Conservation (phyloP, 495 filamentous ascomycete genomes). For the Penicillium coffeae region DNA sequence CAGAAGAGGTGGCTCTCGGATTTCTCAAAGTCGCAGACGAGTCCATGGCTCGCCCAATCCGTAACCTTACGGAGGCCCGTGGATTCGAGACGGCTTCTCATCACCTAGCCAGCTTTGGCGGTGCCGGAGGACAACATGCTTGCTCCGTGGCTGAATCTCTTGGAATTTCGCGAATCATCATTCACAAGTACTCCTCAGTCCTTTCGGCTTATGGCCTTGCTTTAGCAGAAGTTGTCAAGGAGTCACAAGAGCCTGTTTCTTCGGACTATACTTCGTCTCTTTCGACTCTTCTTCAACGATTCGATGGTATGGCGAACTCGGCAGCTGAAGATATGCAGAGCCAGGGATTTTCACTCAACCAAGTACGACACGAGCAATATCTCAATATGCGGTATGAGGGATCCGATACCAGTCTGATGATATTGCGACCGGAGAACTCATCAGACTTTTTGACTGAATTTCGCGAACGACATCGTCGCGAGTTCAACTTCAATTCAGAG, state of each 20-base stretch:
- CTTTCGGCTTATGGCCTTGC: conserved; percentile 53
- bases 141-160: conserved; percentile 47
- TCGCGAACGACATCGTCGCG: conserved; percentile 43
- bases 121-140: conserved; percentile 54
- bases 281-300: conserved; percentile 28
- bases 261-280: conserved; percentile 33
- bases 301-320: conserved; percentile 27
- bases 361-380: conserved; percentile 47
- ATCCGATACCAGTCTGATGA: conserved; percentile 52
- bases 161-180: conserved; percentile 50
- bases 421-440: conserved; percentile 37
- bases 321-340: conserved; percentile 36
- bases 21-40: conserved; percentile 54
- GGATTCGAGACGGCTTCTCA: conserved; percentile 50
- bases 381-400: conserved; percentile 54
- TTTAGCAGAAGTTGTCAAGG: conserved; percentile 50
- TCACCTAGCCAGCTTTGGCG: conserved; percentile 52
- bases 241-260: conserved; percentile 48
- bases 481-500: conserved; percentile 52
- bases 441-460: conserved; percentile 43
- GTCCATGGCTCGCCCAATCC: conserved; percentile 52
- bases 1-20: conserved; percentile 80
- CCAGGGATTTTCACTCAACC: conserved; percentile 36
- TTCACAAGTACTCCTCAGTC: conserved; percentile 53
- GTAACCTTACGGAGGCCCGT: conserved; percentile 49